Conservation (phyloP, 2,329 filamentous ascomycete genomes). For the Chrysosporium queenslandicum region DNA sequence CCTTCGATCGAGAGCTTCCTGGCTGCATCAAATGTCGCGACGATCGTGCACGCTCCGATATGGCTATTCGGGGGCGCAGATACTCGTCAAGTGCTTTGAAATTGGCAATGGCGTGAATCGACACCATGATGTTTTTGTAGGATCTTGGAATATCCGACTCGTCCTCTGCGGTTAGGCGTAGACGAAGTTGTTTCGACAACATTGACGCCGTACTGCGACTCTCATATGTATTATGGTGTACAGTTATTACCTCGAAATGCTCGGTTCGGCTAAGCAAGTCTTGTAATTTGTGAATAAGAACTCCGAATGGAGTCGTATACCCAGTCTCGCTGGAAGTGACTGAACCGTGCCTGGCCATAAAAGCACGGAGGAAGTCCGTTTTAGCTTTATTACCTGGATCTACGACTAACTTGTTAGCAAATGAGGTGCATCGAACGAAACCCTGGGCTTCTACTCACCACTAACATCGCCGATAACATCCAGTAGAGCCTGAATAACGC, state of each 20-base stretch:
- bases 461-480: slow-evolving; percentile 68
- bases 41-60: slow-evolving; percentile 62
- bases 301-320: slow-evolving; percentile 73
- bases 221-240: slow-evolving; percentile 57
- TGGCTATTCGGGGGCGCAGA: slow-evolving; percentile 73
- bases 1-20: slow-evolving; percentile 57
- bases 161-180: slow-evolving; percentile 81
- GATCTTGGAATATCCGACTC: slow-evolving; percentile 56
- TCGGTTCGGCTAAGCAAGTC: slow-evolving; percentile 92
- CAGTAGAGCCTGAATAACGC: slow-evolving; percentile 74
- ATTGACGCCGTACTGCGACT: slow-evolving; percentile 70
- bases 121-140: slow-evolving; percentile 94
- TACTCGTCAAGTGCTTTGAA: slow-evolving; percentile 97
- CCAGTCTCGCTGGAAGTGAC: slow-evolving; percentile 56
- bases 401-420: slow-evolving; percentile 4
- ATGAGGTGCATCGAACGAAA: slow-evolving; percentile 2
- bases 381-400: slow-evolving; percentile 46
- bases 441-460: slow-evolving; percentile 20
- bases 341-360: slow-evolving; percentile 61
- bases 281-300: slow-evolving; percentile 87
- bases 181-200: slow-evolving; percentile 87
- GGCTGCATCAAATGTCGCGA: slow-evolving; percentile 57
- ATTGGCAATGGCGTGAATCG: slow-evolving; percentile 94
- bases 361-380: slow-evolving; percentile 77
- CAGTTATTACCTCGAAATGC: slow-evolving; percentile 94